Evolutionary conservation across 345 rosid genomes (phyloP), one percentile per base, ranked within the genome.

Genomic region (Eucalyptus polybractea): DNA sequence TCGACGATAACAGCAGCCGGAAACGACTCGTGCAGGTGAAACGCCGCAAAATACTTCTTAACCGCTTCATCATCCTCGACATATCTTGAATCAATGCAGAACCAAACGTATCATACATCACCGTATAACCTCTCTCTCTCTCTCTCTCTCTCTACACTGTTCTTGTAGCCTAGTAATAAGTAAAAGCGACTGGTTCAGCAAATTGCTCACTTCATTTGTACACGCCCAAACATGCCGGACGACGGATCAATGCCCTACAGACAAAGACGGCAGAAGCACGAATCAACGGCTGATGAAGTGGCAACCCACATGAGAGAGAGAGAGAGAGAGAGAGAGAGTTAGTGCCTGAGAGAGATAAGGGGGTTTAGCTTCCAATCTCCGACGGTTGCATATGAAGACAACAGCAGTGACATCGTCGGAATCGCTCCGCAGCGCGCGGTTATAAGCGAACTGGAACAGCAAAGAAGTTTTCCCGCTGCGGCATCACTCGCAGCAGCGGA

Each of bases 401-500:
- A 96, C 99, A 6, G 91, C 88, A 50, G 88, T 89, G 86, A 72
- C 86, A 65, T 87, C 85, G 86, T 89, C 65, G 65, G 92, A 89
- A 80, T 31, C 21, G 81, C 72, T 67, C 49, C 87, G 51, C 45
- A 86, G 76, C 29, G 97, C 95, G 5, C 90, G 87, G 72, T 96
- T 97, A 91, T 92, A 87, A 42, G 99, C 98, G 44, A 92, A 96
- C 91, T 97, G 99, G 91, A 97, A 95, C 16, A 96, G 94, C 86
- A 97, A 86, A 72, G 99, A 96, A 67, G 99, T 96, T 90, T 97
- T 96, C 88, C 99, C 99, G 89, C 99, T 97, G 93, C 87, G 1
- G 0, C 14, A 89, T 62, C 80, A 88, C 5, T 53, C 21, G 69
- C 19, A 45, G 50, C 51, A 89, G 87, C 53, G 27, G 42, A 58